Evolutionary conservation across 2,329 filamentous ascomycete species (phyloP).

Genomic region (Alternaria sp.): DNA sequence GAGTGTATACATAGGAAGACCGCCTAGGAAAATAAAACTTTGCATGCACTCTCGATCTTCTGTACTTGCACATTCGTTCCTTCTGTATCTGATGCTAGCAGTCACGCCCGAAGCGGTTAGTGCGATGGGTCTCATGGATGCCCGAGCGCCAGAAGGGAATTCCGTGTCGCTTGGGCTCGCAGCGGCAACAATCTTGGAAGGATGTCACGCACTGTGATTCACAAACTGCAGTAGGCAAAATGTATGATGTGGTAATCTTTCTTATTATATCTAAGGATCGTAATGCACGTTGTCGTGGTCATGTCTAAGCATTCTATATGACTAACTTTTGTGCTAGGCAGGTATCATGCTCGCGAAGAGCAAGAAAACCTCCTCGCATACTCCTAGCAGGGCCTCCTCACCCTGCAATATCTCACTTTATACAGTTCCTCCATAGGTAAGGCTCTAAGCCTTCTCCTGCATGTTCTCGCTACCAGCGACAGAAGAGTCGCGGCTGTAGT

Average conservation of each 20-base stretch:
- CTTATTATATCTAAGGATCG: not conserved
- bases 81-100: not conserved
- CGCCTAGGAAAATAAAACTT: not conserved
- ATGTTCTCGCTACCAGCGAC: not conserved
- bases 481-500: slow-evolving; percentile 14
- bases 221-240: not conserved
- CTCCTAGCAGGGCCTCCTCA: not conserved
- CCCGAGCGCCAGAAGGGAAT: not conserved
- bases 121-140: not conserved
- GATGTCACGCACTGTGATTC: not conserved
- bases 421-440: not conserved
- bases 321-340: slow-evolving; percentile 2
- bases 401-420: not conserved
- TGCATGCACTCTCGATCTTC: not conserved
- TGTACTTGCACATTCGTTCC: not conserved
- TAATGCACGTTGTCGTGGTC: not conserved
- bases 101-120: not conserved
- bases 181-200: not conserved
- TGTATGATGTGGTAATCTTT: not conserved
- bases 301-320: not conserved
- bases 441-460: slow-evolving; percentile 5
- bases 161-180: not conserved
- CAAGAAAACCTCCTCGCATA: not conserved
- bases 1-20: not conserved
- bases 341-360: not conserved